Evolutionary conservation across 352 stramenopile genomes (phyloP).

Genomic region (Pythium folliculosum): DNA sequence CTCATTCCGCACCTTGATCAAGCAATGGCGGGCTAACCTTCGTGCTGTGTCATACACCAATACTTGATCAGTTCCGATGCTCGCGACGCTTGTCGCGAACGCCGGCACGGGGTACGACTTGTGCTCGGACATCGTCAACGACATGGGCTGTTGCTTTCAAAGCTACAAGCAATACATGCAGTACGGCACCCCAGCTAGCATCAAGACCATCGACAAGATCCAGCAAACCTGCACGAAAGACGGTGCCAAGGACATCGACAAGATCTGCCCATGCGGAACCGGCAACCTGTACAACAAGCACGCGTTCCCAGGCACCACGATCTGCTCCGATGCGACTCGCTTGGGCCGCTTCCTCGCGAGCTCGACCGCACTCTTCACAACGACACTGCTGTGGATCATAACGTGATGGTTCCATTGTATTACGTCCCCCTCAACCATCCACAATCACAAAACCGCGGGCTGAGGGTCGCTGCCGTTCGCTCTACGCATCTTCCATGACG

Average conservation of each 20-base stretch:
- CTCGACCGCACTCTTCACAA: neutral
- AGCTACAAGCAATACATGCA: conserved; percentile 81
- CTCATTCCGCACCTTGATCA: neutral
- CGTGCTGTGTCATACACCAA: neutral
- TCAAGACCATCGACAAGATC: conserved; percentile 48
- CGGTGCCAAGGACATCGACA: conserved; percentile 43
- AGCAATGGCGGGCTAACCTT: neutral
- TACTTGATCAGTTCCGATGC: conserved; percentile 48
- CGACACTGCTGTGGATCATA: conserved; percentile 22
- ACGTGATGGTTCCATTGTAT: conserved; percentile 11
- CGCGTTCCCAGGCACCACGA: conserved; percentile 51
- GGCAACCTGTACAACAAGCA: conserved; percentile 58
- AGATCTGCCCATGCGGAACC: conserved; percentile 49
- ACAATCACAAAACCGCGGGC: conserved; percentile 1
- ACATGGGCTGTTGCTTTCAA: conserved; percentile 81
- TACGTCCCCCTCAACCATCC: conserved; percentile 10
- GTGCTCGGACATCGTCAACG: conserved; percentile 68
- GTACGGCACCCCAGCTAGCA: conserved; percentile 50
- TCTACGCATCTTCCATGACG: conserved; percentile 49
- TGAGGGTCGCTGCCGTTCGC: neutral
- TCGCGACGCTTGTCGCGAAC: conserved; percentile 49
- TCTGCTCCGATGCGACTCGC: conserved; percentile 46
- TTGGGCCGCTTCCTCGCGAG: neutral
- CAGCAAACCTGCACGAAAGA: conserved; percentile 49
- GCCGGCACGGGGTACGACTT: conserved; percentile 59